A percentile compares a stretch with the other conserved stretches of the same genome.
phyloP scores from a whole-genome alignment of 2,329 filamentous ascomycete genomes.

The Diaporthe citriasiana region DNA sequence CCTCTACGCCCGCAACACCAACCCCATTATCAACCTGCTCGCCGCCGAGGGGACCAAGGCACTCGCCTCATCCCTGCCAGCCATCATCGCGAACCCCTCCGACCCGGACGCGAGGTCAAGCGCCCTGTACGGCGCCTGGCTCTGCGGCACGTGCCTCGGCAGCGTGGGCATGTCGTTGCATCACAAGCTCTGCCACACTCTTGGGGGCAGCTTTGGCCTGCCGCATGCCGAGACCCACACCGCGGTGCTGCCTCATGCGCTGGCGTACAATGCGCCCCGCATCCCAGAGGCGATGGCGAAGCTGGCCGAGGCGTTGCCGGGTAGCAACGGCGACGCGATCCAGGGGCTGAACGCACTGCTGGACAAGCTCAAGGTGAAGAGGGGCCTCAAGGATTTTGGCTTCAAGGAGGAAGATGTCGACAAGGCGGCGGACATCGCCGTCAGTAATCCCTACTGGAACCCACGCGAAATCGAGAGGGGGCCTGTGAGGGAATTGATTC shows the following conservation, averaged over 20 bases:
- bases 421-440: slow-evolving; percentile 68
- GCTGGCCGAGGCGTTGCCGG: slow-evolving; percentile 67
- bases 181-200: slow-evolving; percentile 76
- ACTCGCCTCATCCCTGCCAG: slow-evolving; percentile 67
- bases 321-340: slow-evolving; percentile 70
- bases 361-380: slow-evolving; percentile 64
- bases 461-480: slow-evolving; percentile 65
- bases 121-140: slow-evolving; percentile 75
- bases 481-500: slow-evolving; percentile 66
- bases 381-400: slow-evolving; percentile 65
- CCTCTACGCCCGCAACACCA: slow-evolving; percentile 72
- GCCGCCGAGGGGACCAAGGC: slow-evolving; percentile 69
- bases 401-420: slow-evolving; percentile 71
- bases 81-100: slow-evolving; percentile 61
- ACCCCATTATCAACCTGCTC: slow-evolving; percentile 71
- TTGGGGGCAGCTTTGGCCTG: slow-evolving; percentile 74
- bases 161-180: slow-evolving; percentile 74
- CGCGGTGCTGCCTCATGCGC: slow-evolving; percentile 72
- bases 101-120: slow-evolving; percentile 62
- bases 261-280: slow-evolving; percentile 72
- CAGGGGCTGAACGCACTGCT: slow-evolving; percentile 69
- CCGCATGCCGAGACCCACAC: slow-evolving; percentile 77
- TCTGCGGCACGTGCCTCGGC: slow-evolving; percentile 73
- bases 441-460: slow-evolving; percentile 71
- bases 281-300: slow-evolving; percentile 66